Percentiles rank a stretch among this genome's conserved stretches.
Conservation (phyloP, 768 basidiomycete genomes). For the Collybia sordida region DNA sequence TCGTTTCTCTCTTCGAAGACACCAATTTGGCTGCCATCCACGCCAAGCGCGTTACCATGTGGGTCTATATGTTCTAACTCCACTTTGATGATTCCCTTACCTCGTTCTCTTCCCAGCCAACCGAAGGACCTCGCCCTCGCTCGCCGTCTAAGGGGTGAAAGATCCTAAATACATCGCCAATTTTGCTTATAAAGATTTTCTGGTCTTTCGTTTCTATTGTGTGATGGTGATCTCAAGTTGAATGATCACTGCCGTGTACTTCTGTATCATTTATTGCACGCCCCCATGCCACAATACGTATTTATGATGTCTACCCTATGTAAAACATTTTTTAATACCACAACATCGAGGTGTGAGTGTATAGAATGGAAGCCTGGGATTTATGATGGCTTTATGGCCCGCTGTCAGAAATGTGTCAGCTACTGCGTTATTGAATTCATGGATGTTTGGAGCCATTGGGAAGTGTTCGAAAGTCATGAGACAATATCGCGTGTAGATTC, state of each 20-base stretch:
- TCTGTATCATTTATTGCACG: slow-evolving; percentile 1
- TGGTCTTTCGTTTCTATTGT: slow-evolving; percentile 3
- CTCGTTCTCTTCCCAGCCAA: slow-evolving; percentile 45
- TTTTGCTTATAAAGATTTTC: background rate
- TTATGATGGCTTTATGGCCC: no score
- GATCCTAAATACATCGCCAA: slow-evolving; percentile 49
- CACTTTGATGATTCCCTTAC: slow-evolving; percentile 16
- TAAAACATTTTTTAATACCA: slow-evolving; percentile 1
- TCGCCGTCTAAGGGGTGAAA: slow-evolving; percentile 83
- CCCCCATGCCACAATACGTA: background rate
- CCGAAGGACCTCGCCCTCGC: slow-evolving; percentile 90
- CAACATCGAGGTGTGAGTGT: background rate
- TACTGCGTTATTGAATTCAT: no score
- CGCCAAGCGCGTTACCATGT: slow-evolving; percentile 79
- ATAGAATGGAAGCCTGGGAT: no score
- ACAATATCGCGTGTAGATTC: background rate
- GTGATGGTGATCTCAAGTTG: background rate
- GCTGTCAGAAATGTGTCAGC: no score
- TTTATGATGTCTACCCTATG: slow-evolving; percentile 3
- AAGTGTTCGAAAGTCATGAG: no score
- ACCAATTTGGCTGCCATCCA: slow-evolving; percentile 92
- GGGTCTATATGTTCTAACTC: slow-evolving; percentile 19
- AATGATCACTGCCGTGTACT: slow-evolving; percentile 5
- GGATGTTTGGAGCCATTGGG: no score
- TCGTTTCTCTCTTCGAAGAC: slow-evolving; percentile 84